phyloP scores from a whole-genome alignment of 1,284 basidiomycete species.

The Papiliotrema terrestris region DNA sequence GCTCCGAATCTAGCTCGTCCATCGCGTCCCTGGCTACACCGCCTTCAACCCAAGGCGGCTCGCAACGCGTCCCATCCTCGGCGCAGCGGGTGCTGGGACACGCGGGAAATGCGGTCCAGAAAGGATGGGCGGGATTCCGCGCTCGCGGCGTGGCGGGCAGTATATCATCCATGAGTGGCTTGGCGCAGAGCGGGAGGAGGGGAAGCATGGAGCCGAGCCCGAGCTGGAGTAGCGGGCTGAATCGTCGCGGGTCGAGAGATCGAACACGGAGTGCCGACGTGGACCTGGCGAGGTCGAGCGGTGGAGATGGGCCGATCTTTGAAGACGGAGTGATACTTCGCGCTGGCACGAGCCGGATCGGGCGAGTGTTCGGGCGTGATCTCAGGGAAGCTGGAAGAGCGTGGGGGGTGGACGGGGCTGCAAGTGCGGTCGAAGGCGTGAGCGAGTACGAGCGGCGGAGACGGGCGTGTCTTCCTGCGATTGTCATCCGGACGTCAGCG shows the following conservation, averaged over 20 bases:
- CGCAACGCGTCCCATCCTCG: slow-evolving; percentile 30
- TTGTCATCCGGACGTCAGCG: slow-evolving; percentile 45
- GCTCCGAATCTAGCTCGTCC: slow-evolving; percentile 36
- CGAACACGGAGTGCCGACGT: slow-evolving; percentile 1
- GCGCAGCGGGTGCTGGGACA: slow-evolving; percentile 37
- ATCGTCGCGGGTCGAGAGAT: slow-evolving; percentile 14
- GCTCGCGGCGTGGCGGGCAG: slow-evolving; percentile 39
- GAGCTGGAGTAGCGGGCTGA: slow-evolving; percentile 21
- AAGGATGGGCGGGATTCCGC: slow-evolving; percentile 41
- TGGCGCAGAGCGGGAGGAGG: slow-evolving; percentile 8
- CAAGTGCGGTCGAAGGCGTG: slow-evolving; percentile 14
- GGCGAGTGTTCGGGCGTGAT: slow-evolving; percentile 39
- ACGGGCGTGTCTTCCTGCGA: slow-evolving; percentile 42
- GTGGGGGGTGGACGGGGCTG: slow-evolving; percentile 27
- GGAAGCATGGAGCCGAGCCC: slow-evolving; percentile 12
- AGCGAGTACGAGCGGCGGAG: slow-evolving; percentile 26
- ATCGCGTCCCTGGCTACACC: slow-evolving; percentile 20
- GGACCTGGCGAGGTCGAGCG: background rate
- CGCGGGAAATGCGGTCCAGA: slow-evolving; percentile 41
- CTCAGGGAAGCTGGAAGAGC: slow-evolving; percentile 31
- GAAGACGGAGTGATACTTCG: slow-evolving; percentile 25
- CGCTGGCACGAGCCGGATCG: slow-evolving; percentile 10
- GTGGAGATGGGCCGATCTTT: slow-evolving; percentile 23
- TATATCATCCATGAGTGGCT: slow-evolving; percentile 30
- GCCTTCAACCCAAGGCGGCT: background rate